Conservation (phyloP, 169 alveolate genomes). For the Plasmodium coatneyi region DNA sequence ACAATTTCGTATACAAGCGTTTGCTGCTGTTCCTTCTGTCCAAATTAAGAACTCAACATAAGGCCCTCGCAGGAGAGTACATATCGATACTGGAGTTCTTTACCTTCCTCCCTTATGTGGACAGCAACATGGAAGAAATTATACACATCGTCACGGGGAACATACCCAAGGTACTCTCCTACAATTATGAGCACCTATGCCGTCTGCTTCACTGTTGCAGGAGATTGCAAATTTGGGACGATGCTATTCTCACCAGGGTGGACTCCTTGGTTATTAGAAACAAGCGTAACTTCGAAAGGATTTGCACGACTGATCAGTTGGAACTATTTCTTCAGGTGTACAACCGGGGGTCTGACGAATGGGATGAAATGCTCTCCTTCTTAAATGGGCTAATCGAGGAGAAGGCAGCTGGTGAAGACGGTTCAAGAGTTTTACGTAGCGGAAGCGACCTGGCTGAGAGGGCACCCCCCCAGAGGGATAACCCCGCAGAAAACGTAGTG, state of each 20-base stretch:
- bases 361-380: slow-evolving; percentile 42
- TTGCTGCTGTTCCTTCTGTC: slow-evolving; percentile 16
- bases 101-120: slow-evolving; percentile 46
- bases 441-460: background rate
- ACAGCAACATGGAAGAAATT: slow-evolving; percentile 34
- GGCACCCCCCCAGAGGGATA: background rate
- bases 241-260: slow-evolving; percentile 40
- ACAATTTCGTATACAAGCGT: slow-evolving; percentile 42
- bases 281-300: slow-evolving; percentile 31
- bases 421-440: background rate
- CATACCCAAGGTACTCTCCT: slow-evolving; percentile 5
- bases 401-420: background rate
- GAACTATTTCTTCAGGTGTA: slow-evolving; percentile 34
- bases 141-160: slow-evolving; percentile 2
- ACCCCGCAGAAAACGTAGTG: background rate
- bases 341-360: slow-evolving; percentile 19
- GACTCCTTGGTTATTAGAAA: slow-evolving; percentile 37
- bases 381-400: background rate
- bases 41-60: slow-evolving; percentile 17
- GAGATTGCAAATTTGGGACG: slow-evolving; percentile 3
- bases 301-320: slow-evolving; percentile 12
- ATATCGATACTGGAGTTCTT: slow-evolving; percentile 39
- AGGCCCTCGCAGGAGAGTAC: slow-evolving; percentile 35
- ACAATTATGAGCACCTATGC: slow-evolving; percentile 24
- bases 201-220: slow-evolving; percentile 26